Conservation (phyloP, 805 yeast genomes). For the Pichia paraexigua region DNA sequence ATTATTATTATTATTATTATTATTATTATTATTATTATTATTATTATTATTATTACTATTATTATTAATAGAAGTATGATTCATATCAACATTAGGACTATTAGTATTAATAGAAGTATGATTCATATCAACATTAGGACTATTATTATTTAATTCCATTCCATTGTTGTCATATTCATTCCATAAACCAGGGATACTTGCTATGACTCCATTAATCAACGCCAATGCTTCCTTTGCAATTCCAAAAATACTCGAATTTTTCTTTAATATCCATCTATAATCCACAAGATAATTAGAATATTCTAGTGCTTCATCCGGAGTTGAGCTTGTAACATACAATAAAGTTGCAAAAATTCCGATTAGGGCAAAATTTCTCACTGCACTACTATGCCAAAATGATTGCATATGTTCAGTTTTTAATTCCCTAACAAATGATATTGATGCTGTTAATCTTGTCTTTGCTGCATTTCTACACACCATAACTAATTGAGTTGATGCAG, state of each 20-base stretch:
- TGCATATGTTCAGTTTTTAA: constrained; percentile 77
- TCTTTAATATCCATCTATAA: constrained; percentile 69
- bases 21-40: no score
- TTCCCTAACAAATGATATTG: constrained; percentile 69
- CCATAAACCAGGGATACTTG: constrained; percentile 66
- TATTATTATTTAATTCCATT: background rate
- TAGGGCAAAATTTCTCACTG: constrained; percentile 68
- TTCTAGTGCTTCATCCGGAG: constrained; percentile 53
- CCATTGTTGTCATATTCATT: constrained; percentile 16
- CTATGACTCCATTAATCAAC: constrained; percentile 62
- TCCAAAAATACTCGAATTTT: constrained; percentile 67
- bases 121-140: background rate
- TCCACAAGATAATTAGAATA: constrained; percentile 65
- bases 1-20: no score
- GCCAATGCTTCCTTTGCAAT: constrained; percentile 70
- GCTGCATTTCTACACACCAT: constrained; percentile 82
- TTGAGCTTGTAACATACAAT: constrained; percentile 57
- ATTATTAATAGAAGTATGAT: background rate
- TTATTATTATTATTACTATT: background rate
- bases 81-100: background rate
- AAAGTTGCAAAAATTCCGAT: constrained; percentile 87
- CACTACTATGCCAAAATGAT: constrained; percentile 84
- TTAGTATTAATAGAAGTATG: background rate
- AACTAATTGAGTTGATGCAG: constrained; percentile 45
- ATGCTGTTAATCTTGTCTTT: constrained; percentile 68